Evolutionary conservation across 441 rosid species (phyloP), one percentile per base, ranked within the genome.

Genomic region (Syzygium malaccense): DNA sequence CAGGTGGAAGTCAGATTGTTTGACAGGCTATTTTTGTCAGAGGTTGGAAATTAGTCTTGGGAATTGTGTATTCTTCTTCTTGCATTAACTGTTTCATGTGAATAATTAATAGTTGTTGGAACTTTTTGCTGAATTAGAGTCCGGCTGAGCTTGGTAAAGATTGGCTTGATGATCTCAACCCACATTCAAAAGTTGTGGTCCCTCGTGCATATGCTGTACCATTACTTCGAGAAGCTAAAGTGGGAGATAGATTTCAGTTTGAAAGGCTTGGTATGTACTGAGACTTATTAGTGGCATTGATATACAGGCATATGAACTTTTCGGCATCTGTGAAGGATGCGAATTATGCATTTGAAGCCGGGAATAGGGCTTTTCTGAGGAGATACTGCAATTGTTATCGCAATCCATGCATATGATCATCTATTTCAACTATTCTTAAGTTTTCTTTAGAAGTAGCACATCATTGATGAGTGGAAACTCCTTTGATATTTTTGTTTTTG

Each of bases 1-100:
- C 92, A 92, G 89, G 93, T 95, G 85, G 98, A 97, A 96, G 98
- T 98, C 91, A 93, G 99, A 91, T 93, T 96, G 93, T 98, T 97
- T 88, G 99, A 97, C 86, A 98, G 91, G 89, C 94, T 98, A 86
- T 98, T 98, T 53, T 93, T 93, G 85, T 95, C 97, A 4, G 99
- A 98, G 99, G 99, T 97, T 84, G 87, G 90, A 86, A 23, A 11
- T 89, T 87, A 60, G 84, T 62, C 20, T 32, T 26, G 20, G 19
- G 32, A 88, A 13, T 55, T n/a, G 32, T 88, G 25, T 86, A 57
- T 51, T 85, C 53, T 57, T 26, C 68, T 71, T n/a, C 25, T 86
- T 80, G 66, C 9, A 79, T 86, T 25, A 56, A 84, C 89, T 71
- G 45, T 37, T 55, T 56, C 32, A 32, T 55, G 28, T 85, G 53